Evolutionary conservation across 2,329 filamentous ascomycete species (phyloP).

Genomic region (Colletotrichum eremochloae): DNA sequence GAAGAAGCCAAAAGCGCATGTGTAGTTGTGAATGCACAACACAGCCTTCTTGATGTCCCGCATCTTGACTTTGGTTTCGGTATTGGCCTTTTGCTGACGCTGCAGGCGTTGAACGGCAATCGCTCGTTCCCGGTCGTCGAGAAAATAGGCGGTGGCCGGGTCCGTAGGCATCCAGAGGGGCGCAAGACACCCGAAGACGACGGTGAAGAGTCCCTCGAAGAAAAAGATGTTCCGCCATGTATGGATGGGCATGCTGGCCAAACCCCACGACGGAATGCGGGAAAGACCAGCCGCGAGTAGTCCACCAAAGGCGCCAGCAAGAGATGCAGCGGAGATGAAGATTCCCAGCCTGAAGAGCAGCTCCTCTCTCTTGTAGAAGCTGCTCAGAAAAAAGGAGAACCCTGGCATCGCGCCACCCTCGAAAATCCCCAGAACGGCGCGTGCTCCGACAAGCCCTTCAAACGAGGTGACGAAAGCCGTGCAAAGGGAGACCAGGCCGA

Average conservation of each 20-base stretch:
- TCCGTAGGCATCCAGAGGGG: conserved; percentile 66
- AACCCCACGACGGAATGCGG: conserved; percentile 66
- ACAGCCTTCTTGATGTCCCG: conserved; percentile 65
- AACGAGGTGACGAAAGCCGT: conserved; percentile 66
- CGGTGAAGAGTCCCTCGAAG: conserved; percentile 70
- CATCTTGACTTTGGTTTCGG: conserved; percentile 61
- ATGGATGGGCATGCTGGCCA: conserved; percentile 56
- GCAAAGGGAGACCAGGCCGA: conserved; percentile 67
- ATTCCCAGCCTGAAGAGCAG: conserved; percentile 68
- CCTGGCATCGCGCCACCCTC: conserved; percentile 71
- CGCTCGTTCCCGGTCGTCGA: conserved; percentile 65
- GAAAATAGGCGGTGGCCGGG: conserved; percentile 62
- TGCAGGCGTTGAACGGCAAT: conserved; percentile 67
- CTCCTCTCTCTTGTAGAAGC: conserved; percentile 69
- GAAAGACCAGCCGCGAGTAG: conserved; percentile 66
- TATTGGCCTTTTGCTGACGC: conserved; percentile 60
- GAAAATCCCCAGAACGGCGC: conserved; percentile 66
- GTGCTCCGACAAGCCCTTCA: conserved; percentile 59
- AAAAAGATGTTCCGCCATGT: conserved; percentile 74
- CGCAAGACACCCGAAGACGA: conserved; percentile 60
- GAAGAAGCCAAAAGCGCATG: conserved; percentile 70
- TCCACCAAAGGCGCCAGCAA: conserved; percentile 70
- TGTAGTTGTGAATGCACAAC: conserved; percentile 70
- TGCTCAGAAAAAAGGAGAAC: conserved; percentile 68
- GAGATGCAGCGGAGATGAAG: conserved; percentile 66